Evolutionary conservation across 1,139 yeast genomes (phyloP).

Genomic region (Scheffersomyces stambukii): DNA sequence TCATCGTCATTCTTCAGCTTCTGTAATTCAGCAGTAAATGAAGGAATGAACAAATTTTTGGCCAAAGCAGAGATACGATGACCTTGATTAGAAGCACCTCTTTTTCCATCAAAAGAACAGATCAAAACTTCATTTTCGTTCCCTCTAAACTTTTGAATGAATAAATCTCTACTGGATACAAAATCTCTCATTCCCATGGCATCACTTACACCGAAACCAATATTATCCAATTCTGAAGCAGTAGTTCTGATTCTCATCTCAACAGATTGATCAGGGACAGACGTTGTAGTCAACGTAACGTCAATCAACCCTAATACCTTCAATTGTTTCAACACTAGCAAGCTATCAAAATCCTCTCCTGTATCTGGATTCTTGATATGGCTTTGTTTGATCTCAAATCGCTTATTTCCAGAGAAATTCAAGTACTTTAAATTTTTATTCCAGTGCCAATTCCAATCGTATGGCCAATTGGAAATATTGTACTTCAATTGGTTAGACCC

Average conservation of each 20-base stretch:
- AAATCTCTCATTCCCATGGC: slow-evolving; percentile 66
- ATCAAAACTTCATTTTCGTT: slow-evolving; percentile 66
- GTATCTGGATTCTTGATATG: slow-evolving; percentile 46
- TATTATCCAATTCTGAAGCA: slow-evolving; percentile 73
- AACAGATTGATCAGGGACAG: slow-evolving; percentile 83
- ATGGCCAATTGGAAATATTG: slow-evolving; percentile 90
- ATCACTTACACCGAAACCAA: slow-evolving; percentile 92
- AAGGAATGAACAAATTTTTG: slow-evolving; percentile 65
- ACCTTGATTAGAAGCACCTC: slow-evolving; percentile 53
- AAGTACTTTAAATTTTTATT: slow-evolving; percentile 73
- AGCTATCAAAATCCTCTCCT: slow-evolving; percentile 64
- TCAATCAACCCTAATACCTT: slow-evolving; percentile 87
- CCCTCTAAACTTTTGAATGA: slow-evolving; percentile 85
- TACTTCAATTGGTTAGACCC: slow-evolving; percentile 89
- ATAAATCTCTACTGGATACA: slow-evolving; percentile 77
- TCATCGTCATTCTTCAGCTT: slow-evolving; percentile 42
- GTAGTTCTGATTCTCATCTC: slow-evolving; percentile 88
- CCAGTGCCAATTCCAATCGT: slow-evolving; percentile 97
- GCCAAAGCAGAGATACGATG: slow-evolving; percentile 70
- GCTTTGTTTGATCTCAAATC: slow-evolving; percentile 78
- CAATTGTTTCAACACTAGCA: slow-evolving; percentile 67
- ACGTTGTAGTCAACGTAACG: slow-evolving; percentile 79
- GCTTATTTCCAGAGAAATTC: slow-evolving; percentile 87
- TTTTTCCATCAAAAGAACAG: slow-evolving; percentile 85
- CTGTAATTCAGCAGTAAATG: slow-evolving; percentile 60